Percentiles rank a stretch among this genome's conserved stretches.
These are phyloP conservation scores for Verruconis gallopava DNA, from an alignment of 2,329 filamentous ascomycete genomes.

Conservation along the genomic window DNA sequence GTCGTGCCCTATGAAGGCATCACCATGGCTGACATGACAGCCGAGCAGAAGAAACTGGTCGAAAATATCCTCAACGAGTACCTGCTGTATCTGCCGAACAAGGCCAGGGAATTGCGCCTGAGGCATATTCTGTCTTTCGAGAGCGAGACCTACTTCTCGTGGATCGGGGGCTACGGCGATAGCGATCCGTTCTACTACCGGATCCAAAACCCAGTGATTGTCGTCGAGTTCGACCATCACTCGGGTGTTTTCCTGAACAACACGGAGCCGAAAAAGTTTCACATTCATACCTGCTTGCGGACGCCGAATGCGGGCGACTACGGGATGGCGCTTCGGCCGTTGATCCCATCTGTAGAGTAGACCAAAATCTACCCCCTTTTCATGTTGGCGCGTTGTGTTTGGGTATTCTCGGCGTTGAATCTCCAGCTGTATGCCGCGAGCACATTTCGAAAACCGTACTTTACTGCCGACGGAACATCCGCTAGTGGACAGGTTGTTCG, in stretches of 20 bases:
- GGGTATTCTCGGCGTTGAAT: too few species aligned
- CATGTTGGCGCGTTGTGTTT: too few species aligned
- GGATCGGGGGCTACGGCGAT: slow-evolving; percentile 59
- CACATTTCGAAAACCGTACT: too few species aligned
- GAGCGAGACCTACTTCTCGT: slow-evolving; percentile 64
- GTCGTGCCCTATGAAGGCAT: slow-evolving; percentile 61
- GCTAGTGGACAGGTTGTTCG: too few species aligned
- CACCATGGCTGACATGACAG: slow-evolving; percentile 35
- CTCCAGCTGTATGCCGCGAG: too few species aligned
- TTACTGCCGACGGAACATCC: too few species aligned
- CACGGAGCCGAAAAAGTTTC: slow-evolving; percentile 60
- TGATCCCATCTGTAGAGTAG: slow-evolving; percentile 8
- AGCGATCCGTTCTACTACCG: slow-evolving; percentile 65
- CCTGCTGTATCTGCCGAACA: slow-evolving; percentile 51
- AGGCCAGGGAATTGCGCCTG: slow-evolving; percentile 42
- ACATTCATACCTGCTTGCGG: slow-evolving; percentile 61
- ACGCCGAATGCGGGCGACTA: slow-evolving; percentile 69
- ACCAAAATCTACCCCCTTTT: background rate
- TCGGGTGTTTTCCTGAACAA: slow-evolving; percentile 67
- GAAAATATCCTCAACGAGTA: slow-evolving; percentile 49
- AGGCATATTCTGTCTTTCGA: slow-evolving; percentile 42
- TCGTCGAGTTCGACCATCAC: slow-evolving; percentile 71
- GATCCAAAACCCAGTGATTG: slow-evolving; percentile 60
- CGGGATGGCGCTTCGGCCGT: slow-evolving; percentile 38
- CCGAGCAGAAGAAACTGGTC: slow-evolving; percentile 41